These are phyloP conservation scores for Pterula multifida DNA, from an alignment of 1,284 basidiomycete genomes.

Conservation along the genomic window DNA sequence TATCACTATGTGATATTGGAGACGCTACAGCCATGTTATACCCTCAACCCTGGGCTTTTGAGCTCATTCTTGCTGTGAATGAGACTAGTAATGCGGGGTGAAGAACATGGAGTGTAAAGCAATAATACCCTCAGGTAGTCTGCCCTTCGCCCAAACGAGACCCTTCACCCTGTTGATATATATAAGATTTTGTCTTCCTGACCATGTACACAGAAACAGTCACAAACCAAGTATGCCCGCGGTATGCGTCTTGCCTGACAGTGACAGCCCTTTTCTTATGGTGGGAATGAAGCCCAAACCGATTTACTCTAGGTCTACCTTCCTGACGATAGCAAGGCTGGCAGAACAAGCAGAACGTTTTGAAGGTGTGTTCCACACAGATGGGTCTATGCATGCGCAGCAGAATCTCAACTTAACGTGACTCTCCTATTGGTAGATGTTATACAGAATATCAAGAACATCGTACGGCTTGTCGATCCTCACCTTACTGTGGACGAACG, in stretches of 20 bases:
- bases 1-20: constrained; percentile 16
- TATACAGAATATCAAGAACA: constrained; percentile 42
- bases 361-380: constrained; percentile 29
- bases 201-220: no score
- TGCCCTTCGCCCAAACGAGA: constrained; percentile 9
- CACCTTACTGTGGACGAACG: constrained; percentile 50
- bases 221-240: no score
- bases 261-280: no score
- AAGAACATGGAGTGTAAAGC: no score
- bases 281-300: neutral
- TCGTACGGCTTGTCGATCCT: constrained; percentile 35
- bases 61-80: neutral
- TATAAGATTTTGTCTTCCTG: no score
- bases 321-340: constrained; percentile 46
- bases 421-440: constrained; percentile 47
- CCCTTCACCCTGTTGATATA: neutral
- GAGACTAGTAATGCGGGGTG: no score
- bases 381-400: constrained; percentile 1
- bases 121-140: neutral
- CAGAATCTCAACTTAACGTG: constrained; percentile 1
- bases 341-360: constrained; percentile 59
- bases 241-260: no score
- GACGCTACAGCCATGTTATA: constrained; percentile 9
- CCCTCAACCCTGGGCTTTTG: neutral
- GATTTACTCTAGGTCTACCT: constrained; percentile 22